phyloP scores from a whole-genome alignment of 2,329 filamentous ascomycete genomes.

The Penicillium verrucosum region DNA sequence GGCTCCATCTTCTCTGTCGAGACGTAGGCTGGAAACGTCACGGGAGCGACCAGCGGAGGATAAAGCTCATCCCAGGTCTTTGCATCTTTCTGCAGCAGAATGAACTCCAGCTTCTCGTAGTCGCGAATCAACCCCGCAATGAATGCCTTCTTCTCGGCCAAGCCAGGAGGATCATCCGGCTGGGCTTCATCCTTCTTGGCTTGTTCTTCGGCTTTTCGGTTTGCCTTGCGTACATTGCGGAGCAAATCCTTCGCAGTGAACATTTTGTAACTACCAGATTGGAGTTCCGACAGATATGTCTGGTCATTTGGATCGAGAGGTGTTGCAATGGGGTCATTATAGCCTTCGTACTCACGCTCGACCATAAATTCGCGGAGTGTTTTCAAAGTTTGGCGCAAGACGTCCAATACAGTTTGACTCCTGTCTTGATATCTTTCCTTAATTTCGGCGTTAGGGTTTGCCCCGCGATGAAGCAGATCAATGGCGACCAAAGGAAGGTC shows the following conservation, averaged over 20 bases:
- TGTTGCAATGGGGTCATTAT: background rate
- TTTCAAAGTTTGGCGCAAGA: slow-evolving; percentile 54
- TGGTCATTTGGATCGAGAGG: slow-evolving; percentile 42
- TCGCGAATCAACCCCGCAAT: slow-evolving; percentile 52
- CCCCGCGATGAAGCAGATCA: slow-evolving; percentile 61
- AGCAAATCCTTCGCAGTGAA: slow-evolving; percentile 49
- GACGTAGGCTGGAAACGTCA: background rate
- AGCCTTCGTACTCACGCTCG: slow-evolving; percentile 16
- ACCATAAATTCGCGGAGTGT: slow-evolving; percentile 48
- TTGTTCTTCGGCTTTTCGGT: slow-evolving; percentile 36
- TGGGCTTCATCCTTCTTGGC: slow-evolving; percentile 15
- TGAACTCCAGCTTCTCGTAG: slow-evolving; percentile 54
- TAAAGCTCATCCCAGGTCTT: slow-evolving; percentile 66
- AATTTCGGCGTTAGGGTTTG: slow-evolving; percentile 62
- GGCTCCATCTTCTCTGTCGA: slow-evolving; percentile 6
- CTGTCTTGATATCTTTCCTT: slow-evolving; percentile 27
- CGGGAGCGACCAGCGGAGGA: slow-evolving; percentile 37
- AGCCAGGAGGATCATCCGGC: slow-evolving; percentile 13
- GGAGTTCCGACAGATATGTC: slow-evolving; percentile 51
- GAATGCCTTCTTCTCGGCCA: slow-evolving; percentile 54
- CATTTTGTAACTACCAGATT: slow-evolving; percentile 58
- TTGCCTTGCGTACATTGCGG: slow-evolving; percentile 33
- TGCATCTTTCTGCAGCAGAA: slow-evolving; percentile 57
- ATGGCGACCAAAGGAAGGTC: slow-evolving; percentile 54
- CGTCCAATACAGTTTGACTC: slow-evolving; percentile 55